Evolutionary conservation across 2,329 filamentous ascomycete genomes (phyloP).

Genomic region (Aschersonia sp.): DNA sequence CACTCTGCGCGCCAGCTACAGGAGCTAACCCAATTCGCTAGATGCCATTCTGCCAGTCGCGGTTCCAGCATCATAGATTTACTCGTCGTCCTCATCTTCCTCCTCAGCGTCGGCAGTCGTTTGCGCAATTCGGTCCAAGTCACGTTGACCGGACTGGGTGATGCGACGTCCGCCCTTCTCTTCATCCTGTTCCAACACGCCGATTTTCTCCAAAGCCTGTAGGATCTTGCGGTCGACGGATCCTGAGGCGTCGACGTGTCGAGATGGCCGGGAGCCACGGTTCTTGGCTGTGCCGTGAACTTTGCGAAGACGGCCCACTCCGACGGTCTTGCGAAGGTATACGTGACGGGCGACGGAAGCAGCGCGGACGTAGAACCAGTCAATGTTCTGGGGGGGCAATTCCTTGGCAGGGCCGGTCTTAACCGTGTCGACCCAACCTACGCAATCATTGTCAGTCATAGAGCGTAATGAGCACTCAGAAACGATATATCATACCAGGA

Average conservation of each 20-base stretch:
- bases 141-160: slow-evolving; percentile 94
- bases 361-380: slow-evolving; percentile 91
- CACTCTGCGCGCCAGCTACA: too few species aligned
- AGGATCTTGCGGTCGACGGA: slow-evolving; percentile 95
- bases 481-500: slow-evolving; percentile 48
- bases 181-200: slow-evolving; percentile 93
- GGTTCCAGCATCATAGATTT: slow-evolving; percentile 10
- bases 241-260: slow-evolving; percentile 93
- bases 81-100: slow-evolving; percentile 54
- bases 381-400: slow-evolving; percentile 92
- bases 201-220: slow-evolving; percentile 98
- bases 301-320: slow-evolving; percentile 94
- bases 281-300: slow-evolving; percentile 95
- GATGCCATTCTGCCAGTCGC: neutral
- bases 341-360: slow-evolving; percentile 94
- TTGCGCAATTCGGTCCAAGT: slow-evolving; percentile 92
- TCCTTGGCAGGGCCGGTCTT: slow-evolving; percentile 96
- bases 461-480: too few species aligned
- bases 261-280: slow-evolving; percentile 78
- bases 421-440: slow-evolving; percentile 98
- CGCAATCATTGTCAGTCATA: too few species aligned
- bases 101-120: slow-evolving; percentile 62
- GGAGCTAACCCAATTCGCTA: too few species aligned
- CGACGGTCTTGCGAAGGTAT: slow-evolving; percentile 98
- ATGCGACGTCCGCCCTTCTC: slow-evolving; percentile 98